phyloP scores from a whole-genome alignment of 1,284 basidiomycete species.

The Fomes fomentarius region DNA sequence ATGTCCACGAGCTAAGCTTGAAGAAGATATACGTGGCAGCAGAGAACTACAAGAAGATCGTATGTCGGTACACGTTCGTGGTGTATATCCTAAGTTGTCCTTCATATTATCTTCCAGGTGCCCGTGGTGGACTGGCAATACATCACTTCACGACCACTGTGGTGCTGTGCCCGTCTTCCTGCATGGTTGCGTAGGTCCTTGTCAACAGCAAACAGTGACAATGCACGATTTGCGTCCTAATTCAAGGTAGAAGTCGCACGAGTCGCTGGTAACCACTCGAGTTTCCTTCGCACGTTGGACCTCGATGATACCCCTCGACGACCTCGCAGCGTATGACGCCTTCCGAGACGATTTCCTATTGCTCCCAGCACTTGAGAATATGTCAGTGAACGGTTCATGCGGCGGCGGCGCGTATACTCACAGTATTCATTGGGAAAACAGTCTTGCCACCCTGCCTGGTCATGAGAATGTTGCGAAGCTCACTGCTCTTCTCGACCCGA shows the following conservation, averaged over 20 bases:
- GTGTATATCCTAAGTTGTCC: background rate
- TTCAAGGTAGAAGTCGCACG: conserved; percentile 31
- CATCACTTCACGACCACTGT: conserved; percentile 33
- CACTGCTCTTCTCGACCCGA: conserved; percentile 35
- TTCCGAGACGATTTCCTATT: conserved; percentile 39
- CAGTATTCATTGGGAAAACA: conserved; percentile 9
- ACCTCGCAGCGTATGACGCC: conserved; percentile 38
- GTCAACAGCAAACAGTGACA: conserved; percentile 22
- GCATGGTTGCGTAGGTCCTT: conserved; percentile 36
- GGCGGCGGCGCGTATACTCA: conserved; percentile 4
- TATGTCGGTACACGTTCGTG: conserved; percentile 16
- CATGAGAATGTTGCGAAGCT: conserved; percentile 36
- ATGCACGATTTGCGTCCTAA: conserved; percentile 23
- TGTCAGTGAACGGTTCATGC: conserved; percentile 26
- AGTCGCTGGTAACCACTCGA: conserved; percentile 28
- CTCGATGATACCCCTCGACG: conserved; percentile 34
- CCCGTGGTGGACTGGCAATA: conserved; percentile 35
- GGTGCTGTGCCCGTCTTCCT: conserved; percentile 37
- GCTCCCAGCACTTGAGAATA: conserved; percentile 38
- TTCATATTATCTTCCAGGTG: conserved; percentile 1
- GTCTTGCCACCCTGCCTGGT: conserved; percentile 37
- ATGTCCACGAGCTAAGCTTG: conserved; percentile 34
- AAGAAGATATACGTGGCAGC: conserved; percentile 35
- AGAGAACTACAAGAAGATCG: conserved; percentile 33
- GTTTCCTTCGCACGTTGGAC: conserved; percentile 33